phyloP scores from a whole-genome alignment of 1,284 basidiomycete genomes.

The Meira miltonrushii region DNA sequence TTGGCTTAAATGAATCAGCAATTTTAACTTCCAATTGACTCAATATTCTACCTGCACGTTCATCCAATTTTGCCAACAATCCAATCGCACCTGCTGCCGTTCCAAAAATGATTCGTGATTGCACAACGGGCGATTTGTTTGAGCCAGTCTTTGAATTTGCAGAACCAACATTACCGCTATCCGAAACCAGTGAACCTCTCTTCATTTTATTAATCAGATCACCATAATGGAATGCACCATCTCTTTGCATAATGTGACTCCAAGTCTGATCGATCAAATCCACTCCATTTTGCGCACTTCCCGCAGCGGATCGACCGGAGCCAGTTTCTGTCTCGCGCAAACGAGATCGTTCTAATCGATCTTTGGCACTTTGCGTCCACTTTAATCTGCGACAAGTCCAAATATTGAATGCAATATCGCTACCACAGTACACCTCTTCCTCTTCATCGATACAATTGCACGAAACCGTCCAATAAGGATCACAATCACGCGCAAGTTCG shows the following conservation, averaged over 20 bases:
- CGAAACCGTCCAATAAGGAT: constrained; percentile 49
- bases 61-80: constrained; percentile 24
- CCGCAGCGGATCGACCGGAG: constrained; percentile 13
- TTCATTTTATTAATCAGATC: constrained; percentile 46
- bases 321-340: constrained; percentile 20
- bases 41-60: constrained; percentile 17
- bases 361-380: constrained; percentile 21
- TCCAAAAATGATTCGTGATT: constrained; percentile 28
- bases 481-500: constrained; percentile 44
- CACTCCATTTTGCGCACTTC: constrained; percentile 14
- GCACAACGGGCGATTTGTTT: neutral
- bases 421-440: constrained; percentile 41
- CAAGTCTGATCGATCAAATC: constrained; percentile 1
- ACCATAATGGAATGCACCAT: constrained; percentile 42
- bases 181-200: constrained; percentile 4
- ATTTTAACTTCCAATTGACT: constrained; percentile 37
- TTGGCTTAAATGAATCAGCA: constrained; percentile 17
- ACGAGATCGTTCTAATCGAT: neutral
- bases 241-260: constrained; percentile 41
- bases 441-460: constrained; percentile 28
- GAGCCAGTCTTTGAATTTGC: neutral
- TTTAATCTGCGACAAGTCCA: constrained; percentile 37
- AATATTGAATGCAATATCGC: constrained; percentile 48
- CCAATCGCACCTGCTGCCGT: constrained; percentile 44
- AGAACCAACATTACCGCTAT: constrained; percentile 9